phyloP scores from a whole-genome alignment of 1,139 yeast species.

The Pichia sp. region DNA sequence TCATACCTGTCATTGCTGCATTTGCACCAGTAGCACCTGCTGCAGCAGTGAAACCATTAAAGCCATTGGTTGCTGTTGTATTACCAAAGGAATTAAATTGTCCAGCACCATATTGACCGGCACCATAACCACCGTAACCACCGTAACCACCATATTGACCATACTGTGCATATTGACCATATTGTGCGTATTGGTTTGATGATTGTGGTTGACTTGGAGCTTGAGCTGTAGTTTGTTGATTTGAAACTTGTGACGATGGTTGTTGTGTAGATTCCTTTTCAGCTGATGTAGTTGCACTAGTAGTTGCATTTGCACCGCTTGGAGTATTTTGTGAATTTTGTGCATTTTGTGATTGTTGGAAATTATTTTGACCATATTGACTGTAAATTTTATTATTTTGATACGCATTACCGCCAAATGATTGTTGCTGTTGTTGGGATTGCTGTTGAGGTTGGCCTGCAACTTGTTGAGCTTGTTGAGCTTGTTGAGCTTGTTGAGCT shows the following conservation, averaged over 20 bases:
- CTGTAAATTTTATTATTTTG: constrained; percentile 25
- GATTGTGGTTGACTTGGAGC: constrained; percentile 10
- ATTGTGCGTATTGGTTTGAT: constrained; percentile 10
- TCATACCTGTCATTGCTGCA: constrained; percentile 12
- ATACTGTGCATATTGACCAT: constrained; percentile 9
- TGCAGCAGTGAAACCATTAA: constrained; percentile 8
- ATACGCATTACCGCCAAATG: constrained; percentile 18
- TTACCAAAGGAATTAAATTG: constrained; percentile 7
- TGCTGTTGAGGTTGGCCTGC: constrained; percentile 18
- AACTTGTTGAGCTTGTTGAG: constrained; percentile 19
- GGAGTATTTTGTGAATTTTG: constrained; percentile 5
- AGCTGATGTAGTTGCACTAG: constrained; percentile 5
- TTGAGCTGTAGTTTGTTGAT: constrained; percentile 4
- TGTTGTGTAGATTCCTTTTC: constrained; percentile 11
- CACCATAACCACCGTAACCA: constrained; percentile 5
- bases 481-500: constrained; percentile 14
- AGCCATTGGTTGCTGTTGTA: constrained; percentile 3
- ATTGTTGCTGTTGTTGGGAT: constrained; percentile 19
- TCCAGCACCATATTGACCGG: constrained; percentile 21
- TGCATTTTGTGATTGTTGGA: constrained; percentile 7
- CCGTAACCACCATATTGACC: constrained; percentile 9
- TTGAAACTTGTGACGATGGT: constrained; percentile 1
- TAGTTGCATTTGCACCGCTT: constrained; percentile 5
- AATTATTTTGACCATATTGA: constrained; percentile 22
- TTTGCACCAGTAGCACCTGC: constrained; percentile 2